Evolutionary conservation across 1,139 yeast species (phyloP).

Genomic region (Petasospora fabianii): DNA sequence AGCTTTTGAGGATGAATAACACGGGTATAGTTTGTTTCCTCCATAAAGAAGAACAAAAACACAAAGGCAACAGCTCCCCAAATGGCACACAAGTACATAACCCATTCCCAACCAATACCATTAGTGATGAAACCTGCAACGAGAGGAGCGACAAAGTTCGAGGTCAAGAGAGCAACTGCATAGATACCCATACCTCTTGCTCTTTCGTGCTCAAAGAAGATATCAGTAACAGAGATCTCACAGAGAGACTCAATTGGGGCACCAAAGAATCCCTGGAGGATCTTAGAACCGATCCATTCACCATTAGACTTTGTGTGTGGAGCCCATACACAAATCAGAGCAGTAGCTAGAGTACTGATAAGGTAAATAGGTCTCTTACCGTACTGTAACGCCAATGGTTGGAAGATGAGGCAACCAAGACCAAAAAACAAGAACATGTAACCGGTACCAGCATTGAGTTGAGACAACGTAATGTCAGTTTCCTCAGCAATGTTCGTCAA

Average conservation of each 20-base stretch:
- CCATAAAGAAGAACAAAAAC: slow-evolving; percentile 40
- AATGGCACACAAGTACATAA: slow-evolving; percentile 39
- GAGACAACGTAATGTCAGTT: slow-evolving; percentile 37
- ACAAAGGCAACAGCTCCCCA: slow-evolving; percentile 44
- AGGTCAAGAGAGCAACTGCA: slow-evolving; percentile 37
- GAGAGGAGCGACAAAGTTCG: slow-evolving; percentile 43
- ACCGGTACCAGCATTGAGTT: slow-evolving; percentile 50
- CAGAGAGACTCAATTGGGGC: slow-evolving; percentile 56
- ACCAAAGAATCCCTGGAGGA: slow-evolving; percentile 42
- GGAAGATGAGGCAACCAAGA: slow-evolving; percentile 44
- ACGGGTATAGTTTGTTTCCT: slow-evolving; percentile 43
- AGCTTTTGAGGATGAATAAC: slow-evolving; percentile 21
- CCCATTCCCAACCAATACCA: slow-evolving; percentile 50
- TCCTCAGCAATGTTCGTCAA: slow-evolving; percentile 38
- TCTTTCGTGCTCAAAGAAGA: slow-evolving; percentile 50
- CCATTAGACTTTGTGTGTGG: slow-evolving; percentile 39
- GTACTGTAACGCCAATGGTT: slow-evolving; percentile 49
- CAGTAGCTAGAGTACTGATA: slow-evolving; percentile 34
- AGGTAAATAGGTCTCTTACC: slow-evolving; percentile 50
- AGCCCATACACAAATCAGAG: slow-evolving; percentile 40
- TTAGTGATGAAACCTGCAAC: slow-evolving; percentile 47
- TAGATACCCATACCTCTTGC: slow-evolving; percentile 46
- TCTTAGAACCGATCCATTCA: slow-evolving; percentile 36
- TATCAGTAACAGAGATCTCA: slow-evolving; percentile 47
- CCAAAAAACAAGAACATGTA: slow-evolving; percentile 45